These are phyloP conservation scores for Cercospora zeina DNA, from an alignment of 2,329 filamentous ascomycete genomes.

Conservation along the genomic window DNA sequence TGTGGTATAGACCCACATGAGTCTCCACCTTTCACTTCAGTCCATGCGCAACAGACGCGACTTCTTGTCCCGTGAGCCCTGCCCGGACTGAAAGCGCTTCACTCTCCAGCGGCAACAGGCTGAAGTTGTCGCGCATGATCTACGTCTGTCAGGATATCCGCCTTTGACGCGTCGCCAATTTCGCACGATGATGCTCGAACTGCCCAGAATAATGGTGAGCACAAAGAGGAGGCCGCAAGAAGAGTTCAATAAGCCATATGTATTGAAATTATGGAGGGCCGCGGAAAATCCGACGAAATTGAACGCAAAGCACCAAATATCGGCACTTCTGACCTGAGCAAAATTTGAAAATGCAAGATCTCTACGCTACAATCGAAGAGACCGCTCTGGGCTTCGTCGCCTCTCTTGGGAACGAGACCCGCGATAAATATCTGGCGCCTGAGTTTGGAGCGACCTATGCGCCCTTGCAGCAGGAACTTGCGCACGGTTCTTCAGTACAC, in stretches of 20 bases:
- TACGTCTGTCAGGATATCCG: not conserved
- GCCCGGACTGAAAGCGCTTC: not conserved
- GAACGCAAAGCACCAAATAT: not conserved
- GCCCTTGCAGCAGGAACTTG: constrained; percentile 11
- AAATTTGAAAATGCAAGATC: constrained; percentile 12
- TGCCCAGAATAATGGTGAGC: not conserved
- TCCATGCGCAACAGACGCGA: not conserved
- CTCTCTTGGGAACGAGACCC: not conserved
- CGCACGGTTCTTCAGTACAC: not conserved
- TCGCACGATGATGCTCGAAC: not conserved
- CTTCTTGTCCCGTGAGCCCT: not conserved
- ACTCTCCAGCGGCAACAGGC: too few species aligned
- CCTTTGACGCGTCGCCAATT: not conserved
- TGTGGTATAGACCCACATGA: constrained; percentile 8
- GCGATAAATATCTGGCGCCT: constrained; percentile 4
- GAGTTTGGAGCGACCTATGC: constrained; percentile 5
- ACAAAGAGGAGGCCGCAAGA: not conserved
- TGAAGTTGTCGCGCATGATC: too few species aligned
- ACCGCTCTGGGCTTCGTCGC: constrained; percentile 11
- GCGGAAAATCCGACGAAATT: not conserved
- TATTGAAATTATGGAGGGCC: not conserved
- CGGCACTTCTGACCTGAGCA: too few species aligned
- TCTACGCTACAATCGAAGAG: constrained; percentile 13
- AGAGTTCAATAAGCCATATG: not conserved
- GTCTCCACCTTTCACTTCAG: not conserved